Base-by-base conservation (phyloP, 495 filamentous ascomycete species). In the Neurospora discreta region DNA sequence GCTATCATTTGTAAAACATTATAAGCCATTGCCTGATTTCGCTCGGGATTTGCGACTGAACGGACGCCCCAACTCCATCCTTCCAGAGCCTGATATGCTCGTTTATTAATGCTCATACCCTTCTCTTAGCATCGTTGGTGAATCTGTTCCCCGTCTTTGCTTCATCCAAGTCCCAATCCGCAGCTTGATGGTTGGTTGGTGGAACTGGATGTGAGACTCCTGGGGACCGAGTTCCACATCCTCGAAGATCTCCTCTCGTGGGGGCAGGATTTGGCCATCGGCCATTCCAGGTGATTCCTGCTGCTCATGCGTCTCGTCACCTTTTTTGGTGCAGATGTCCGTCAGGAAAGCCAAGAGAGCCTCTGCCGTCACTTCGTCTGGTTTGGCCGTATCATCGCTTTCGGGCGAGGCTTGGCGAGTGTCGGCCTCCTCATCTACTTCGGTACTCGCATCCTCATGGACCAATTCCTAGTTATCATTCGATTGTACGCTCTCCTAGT, bases 401-500 rank as follows among this genome's bases (percentile, higher is more conserved):
- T 36, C n/a, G 20, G 39, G 39, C 65, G 30, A 72, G 52, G 33
- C 26, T 18, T 68, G 30, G 18, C 40, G 46, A 20, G 41, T 69
- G 40, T 72, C 71, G 23, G 39, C 33, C n/a, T 68, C 39, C 26
- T 26, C 46, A 16, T 23, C 23, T 60, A 18, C 23, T 18, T 8
- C 6, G 16, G 23, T 60, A 26, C 26, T 60, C 26, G 52, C 20
- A n/a, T 43, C 58, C 3, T 26, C 18, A 65, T 18, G 26, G 68
- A 18, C 46, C 11, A 67, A 65, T 5, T n/a, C 40, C 40, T 30
- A n/a, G n/a, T 1, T 26, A 15, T 46, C 20, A n/a, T 33, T 16
- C 8, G 67, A n/a, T 30, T 23, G 5, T 40, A n/a, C 11, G 6
- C 18, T 44, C 68, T 71, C 10, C 60, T 85, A 98, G 73, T 99